Evolutionary conservation across 2,329 filamentous ascomycete genomes (phyloP).

Genomic region (Colletotrichum godetiae): DNA sequence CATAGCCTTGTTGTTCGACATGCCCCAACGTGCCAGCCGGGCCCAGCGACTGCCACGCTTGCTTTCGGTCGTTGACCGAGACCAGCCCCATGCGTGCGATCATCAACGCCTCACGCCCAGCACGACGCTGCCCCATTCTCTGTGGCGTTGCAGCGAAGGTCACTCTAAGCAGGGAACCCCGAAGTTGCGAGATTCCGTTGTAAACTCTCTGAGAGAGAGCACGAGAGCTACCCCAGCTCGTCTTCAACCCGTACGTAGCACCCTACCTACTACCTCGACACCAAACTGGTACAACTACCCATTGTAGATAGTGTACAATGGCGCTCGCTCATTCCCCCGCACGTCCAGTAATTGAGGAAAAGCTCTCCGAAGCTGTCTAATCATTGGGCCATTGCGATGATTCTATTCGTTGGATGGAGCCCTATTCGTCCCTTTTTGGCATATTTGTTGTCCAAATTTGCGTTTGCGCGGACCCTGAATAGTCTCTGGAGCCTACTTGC

Average conservation of each 20-base stretch:
- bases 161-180: slow-evolving; percentile 20
- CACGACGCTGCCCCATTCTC: slow-evolving; percentile 15
- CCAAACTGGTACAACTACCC: not conserved
- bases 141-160: slow-evolving; percentile 27
- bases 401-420: slow-evolving; percentile 9
- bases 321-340: slow-evolving; percentile 1
- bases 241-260: not conserved
- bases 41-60: slow-evolving; percentile 9
- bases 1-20: not conserved
- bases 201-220: not conserved
- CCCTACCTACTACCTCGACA: not conserved
- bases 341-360: not conserved
- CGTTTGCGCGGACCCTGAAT: slow-evolving; percentile 19
- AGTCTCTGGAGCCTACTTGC: not conserved
- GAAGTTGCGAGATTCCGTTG: slow-evolving; percentile 1
- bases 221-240: not conserved
- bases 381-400: slow-evolving; percentile 7
- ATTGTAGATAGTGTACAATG: not conserved
- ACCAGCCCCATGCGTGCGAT: slow-evolving; percentile 9
- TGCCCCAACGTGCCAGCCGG: slow-evolving; percentile 10
- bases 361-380: not conserved
- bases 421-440: not conserved
- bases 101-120: slow-evolving; percentile 19
- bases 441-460: slow-evolving; percentile 15
- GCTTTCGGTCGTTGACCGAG: slow-evolving; percentile 32